phyloP scores from a whole-genome alignment of 164 flowering plant genomes.

The Brasenia schreberi region DNA sequence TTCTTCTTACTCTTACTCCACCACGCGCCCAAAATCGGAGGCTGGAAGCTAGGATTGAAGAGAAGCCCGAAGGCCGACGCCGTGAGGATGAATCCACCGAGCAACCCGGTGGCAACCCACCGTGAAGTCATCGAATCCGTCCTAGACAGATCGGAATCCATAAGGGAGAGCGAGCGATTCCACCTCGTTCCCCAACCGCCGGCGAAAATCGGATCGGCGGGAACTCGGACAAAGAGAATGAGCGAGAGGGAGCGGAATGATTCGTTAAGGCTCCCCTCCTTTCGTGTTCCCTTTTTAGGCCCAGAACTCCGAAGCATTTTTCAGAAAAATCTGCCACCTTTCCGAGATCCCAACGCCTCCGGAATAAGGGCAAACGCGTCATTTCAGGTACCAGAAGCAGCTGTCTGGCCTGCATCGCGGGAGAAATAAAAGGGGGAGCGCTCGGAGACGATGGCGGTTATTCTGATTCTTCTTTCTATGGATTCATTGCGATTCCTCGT shows the following conservation, averaged over 20 bases:
- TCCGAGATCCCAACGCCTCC: no score
- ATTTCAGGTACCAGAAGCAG: no score
- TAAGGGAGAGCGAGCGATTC: slow-evolving; percentile 1
- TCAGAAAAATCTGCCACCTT: no score
- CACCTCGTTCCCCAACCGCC: neutral
- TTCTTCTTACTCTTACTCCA: slow-evolving; percentile 24
- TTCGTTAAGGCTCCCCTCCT: neutral
- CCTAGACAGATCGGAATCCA: slow-evolving; percentile 26
- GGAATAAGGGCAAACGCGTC: no score
- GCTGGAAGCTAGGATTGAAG: slow-evolving; percentile 4
- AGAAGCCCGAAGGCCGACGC: slow-evolving; percentile 28
- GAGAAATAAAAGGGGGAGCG: no score
- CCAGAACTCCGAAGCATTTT: no score
- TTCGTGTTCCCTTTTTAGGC: no score
- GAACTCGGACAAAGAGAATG: neutral
- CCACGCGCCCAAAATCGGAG: neutral
- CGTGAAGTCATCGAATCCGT: slow-evolving; percentile 11
- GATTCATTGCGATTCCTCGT: no score
- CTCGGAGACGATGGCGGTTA: no score
- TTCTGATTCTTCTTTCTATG: no score
- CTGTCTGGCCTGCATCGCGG: no score
- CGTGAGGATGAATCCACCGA: slow-evolving; percentile 43
- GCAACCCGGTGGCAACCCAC: slow-evolving; percentile 28
- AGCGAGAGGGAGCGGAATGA: neutral
- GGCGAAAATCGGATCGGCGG: neutral